Percentiles rank a stretch among this genome's conserved stretches.
These are phyloP conservation scores for Punctularia strigosozonata DNA, from an alignment of 768 basidiomycete species.

Conservation along the genomic window DNA sequence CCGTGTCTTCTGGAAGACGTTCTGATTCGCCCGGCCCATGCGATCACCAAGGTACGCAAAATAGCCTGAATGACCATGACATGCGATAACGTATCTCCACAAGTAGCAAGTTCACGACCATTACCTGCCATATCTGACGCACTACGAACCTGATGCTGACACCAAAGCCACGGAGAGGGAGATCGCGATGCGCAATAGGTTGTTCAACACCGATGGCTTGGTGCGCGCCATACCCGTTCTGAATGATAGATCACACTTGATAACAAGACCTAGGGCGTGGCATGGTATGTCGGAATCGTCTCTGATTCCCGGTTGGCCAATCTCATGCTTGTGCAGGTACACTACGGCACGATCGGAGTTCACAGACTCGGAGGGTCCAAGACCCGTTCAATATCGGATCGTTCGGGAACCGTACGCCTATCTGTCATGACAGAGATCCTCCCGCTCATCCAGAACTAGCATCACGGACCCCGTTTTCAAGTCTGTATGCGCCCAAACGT, in stretches of 20 bases:
- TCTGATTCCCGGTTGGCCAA: not conserved
- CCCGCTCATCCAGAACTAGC: constrained; percentile 14
- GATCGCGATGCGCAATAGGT: constrained; percentile 13
- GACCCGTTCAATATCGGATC: constrained; percentile 12
- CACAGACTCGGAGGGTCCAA: not conserved
- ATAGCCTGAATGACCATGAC: constrained; percentile 17
- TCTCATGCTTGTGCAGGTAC: constrained; percentile 7
- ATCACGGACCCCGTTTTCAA: constrained; percentile 14
- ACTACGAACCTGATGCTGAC: constrained; percentile 12
- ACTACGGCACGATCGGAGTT: constrained; percentile 1
- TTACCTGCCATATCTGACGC: constrained; percentile 14
- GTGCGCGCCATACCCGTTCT: too few relatives aligned
- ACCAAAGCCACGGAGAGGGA: constrained; percentile 10
- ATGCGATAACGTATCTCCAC: constrained; percentile 13
- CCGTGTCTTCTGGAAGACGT: constrained; percentile 18
- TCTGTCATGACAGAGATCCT: constrained; percentile 17
- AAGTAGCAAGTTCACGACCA: constrained; percentile 12
- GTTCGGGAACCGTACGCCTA: constrained; percentile 11
- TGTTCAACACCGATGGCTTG: constrained; percentile 16
- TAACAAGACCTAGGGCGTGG: too few relatives aligned
- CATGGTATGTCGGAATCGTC: constrained; percentile 8
- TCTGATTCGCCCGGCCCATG: constrained; percentile 14
- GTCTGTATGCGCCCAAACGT: constrained; percentile 15
- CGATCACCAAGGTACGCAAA: constrained; percentile 17
- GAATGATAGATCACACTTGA: too few relatives aligned